A percentile compares a stretch with the other conserved stretches of the same genome.
These are phyloP conservation scores for Nadsonia commutata DNA, from an alignment of 1,139 yeast species.

Conservation along the genomic window DNA sequence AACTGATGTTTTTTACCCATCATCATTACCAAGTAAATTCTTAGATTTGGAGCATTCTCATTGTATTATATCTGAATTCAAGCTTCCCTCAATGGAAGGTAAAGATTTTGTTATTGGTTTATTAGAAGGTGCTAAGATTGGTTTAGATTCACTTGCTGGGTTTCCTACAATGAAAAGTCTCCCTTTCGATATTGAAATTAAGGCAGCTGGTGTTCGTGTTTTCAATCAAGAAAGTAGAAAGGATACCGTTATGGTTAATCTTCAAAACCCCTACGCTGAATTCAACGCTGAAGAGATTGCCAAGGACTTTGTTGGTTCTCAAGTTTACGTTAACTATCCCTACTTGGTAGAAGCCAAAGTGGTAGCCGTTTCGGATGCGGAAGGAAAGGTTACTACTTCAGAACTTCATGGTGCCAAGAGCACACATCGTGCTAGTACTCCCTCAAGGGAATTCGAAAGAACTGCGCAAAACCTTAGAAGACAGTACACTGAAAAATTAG, in stretches of 20 bases:
- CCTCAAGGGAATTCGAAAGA: conserved; percentile 10
- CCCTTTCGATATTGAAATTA: conserved; percentile 41
- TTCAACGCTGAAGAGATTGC: conserved; percentile 37
- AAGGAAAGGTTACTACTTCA: conserved; percentile 31
- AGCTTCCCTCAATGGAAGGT: conserved; percentile 35
- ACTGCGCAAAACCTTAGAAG: conserved; percentile 20
- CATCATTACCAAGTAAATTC: conserved; percentile 71
- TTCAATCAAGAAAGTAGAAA: conserved; percentile 79
- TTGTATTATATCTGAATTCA: conserved; percentile 47
- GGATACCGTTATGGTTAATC: conserved; percentile 58
- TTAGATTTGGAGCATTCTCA: conserved; percentile 65
- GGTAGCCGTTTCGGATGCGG: conserved; percentile 44
- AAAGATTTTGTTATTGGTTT: conserved; percentile 38
- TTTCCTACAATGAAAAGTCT: conserved; percentile 73
- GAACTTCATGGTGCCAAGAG: conserved; percentile 16
- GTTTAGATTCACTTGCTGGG: conserved; percentile 65
- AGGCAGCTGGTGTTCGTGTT: conserved; percentile 51
- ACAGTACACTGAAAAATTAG: conserved; percentile 35
- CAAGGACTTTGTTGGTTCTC: conserved; percentile 39
- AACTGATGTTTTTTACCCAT: conserved; percentile 47
- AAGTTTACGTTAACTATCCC: conserved; percentile 79
- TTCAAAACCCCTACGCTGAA: conserved; percentile 43
- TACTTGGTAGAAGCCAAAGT: conserved; percentile 70
- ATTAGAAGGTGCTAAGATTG: conserved; percentile 52
- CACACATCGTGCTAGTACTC: conserved; percentile 18